Evolutionary conservation across 164 flowering plant genomes (phyloP).

Genomic region (Hamamelis virginiana): DNA sequence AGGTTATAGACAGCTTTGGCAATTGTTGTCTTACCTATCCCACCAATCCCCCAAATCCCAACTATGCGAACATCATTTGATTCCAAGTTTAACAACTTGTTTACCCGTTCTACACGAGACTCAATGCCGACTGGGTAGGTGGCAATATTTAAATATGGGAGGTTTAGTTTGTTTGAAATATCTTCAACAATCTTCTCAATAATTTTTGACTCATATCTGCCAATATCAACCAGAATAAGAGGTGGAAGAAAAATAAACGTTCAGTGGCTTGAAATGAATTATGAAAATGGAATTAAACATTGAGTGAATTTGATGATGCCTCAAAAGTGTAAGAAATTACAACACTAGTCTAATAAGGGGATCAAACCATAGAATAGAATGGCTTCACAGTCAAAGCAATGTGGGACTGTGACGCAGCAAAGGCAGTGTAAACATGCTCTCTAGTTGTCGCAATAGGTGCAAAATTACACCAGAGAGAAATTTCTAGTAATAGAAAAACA

Average conservation of each 20-base stretch:
- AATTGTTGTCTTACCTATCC: not conserved
- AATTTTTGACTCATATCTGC: not conserved
- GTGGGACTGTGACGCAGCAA: no score
- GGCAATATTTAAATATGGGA: not conserved
- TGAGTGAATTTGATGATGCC: no score
- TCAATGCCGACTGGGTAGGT: not conserved
- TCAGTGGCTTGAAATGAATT: no score
- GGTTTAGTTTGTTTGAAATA: not conserved
- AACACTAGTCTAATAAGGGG: not conserved
- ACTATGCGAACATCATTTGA: not conserved
- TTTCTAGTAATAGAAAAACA: no score
- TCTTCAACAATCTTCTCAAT: not conserved
- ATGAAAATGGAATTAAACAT: not conserved
- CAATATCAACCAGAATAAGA: not conserved
- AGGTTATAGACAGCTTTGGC: no score
- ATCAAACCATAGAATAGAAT: no score
- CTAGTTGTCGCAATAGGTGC: no score
- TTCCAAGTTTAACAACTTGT: not conserved
- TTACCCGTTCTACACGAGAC: not conserved
- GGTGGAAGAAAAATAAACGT: not conserved
- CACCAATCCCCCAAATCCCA: slow-evolving; percentile 5
- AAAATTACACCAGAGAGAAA: no score
- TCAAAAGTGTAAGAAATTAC: not conserved
- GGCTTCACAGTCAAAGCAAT: no score
- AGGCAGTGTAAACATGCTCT: no score